A percentile compares a stretch with the other conserved stretches of the same genome.
Conservation (phyloP, 2,329 filamentous ascomycete species). For the Fusarium ramigenum region DNA sequence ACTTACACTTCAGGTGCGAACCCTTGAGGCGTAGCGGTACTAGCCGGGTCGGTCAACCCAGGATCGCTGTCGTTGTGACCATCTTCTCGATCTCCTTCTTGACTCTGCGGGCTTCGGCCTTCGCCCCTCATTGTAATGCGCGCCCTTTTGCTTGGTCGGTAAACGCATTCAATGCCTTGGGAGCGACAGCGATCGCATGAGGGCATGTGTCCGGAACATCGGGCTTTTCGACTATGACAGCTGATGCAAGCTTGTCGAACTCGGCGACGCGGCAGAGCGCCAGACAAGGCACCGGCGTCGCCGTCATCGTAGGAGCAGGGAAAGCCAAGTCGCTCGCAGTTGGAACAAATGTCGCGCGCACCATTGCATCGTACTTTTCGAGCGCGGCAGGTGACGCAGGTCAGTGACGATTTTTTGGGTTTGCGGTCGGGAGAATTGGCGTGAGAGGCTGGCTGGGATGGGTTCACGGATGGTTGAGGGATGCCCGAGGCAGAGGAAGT, state of each 20-base stretch:
- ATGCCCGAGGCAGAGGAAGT: slow-evolving; percentile 15
- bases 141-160: slow-evolving; percentile 59
- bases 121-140: slow-evolving; percentile 41
- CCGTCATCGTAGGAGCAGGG: slow-evolving; percentile 65
- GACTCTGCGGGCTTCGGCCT: slow-evolving; percentile 46
- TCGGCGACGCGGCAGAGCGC: slow-evolving; percentile 61
- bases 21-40: slow-evolving; percentile 47
- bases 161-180: slow-evolving; percentile 65
- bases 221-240: slow-evolving; percentile 67
- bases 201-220: slow-evolving; percentile 66
- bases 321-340: slow-evolving; percentile 67
- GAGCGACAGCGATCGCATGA: slow-evolving; percentile 61
- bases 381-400: slow-evolving; percentile 64
- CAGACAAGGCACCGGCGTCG: slow-evolving; percentile 53
- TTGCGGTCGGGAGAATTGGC: slow-evolving; percentile 47
- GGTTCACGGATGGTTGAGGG: slow-evolving; percentile 21
- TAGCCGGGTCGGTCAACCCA: slow-evolving; percentile 47
- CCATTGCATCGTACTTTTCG: slow-evolving; percentile 69
- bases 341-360: slow-evolving; percentile 62
- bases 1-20: slow-evolving; percentile 50
- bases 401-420: slow-evolving; percentile 56
- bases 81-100: slow-evolving; percentile 49
- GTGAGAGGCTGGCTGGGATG: slow-evolving; percentile 38
- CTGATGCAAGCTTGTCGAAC: slow-evolving; percentile 66
- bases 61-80: slow-evolving; percentile 49